These are phyloP conservation scores for Theobroma grandiflorum DNA, from an alignment of 441 rosid genomes.

Conservation along the genomic window DNA sequence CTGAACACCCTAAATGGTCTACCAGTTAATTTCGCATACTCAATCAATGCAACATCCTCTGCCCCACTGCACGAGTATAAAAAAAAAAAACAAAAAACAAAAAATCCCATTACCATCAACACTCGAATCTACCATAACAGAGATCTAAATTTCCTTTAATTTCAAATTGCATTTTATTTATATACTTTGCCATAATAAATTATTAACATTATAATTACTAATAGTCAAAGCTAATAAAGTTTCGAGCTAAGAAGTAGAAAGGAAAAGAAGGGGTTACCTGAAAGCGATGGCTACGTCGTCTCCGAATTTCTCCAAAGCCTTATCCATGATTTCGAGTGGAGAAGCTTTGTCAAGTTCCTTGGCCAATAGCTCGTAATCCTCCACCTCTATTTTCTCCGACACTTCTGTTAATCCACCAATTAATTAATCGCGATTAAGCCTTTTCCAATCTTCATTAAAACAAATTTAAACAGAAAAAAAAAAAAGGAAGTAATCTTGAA, in stretches of 20 bases:
- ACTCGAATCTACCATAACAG: not conserved
- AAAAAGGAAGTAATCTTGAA: not conserved
- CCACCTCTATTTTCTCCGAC: constrained; percentile 55
- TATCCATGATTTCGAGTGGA: constrained; percentile 83
- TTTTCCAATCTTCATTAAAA: not conserved
- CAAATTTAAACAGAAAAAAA: not conserved
- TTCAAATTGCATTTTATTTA: too few species aligned
- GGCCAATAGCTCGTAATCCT: constrained; percentile 63
- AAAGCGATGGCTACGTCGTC: constrained; percentile 92
- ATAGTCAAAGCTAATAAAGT: constrained; percentile 6
- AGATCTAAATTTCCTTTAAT: not conserved
- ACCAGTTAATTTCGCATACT: constrained; percentile 88
- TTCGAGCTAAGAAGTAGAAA: not conserved
- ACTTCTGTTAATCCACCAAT: constrained; percentile 47
- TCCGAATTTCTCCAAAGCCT: constrained; percentile 81
- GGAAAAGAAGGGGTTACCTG: constrained; percentile 51
- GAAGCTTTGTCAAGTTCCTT: constrained; percentile 71
- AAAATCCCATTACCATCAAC: not conserved
- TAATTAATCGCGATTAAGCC: not conserved
- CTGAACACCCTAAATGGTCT: constrained; percentile 91
- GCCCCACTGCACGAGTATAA: constrained; percentile 75
- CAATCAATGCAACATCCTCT: constrained; percentile 90
- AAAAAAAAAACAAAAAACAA: too few species aligned
- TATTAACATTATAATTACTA: not conserved
- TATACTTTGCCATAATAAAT: not conserved